A percentile compares a stretch with the other conserved stretches of the same genome.
Evolutionary conservation across 768 basidiomycete genomes (phyloP).

Genomic region (Porphyrellus cyaneotinctus): DNA sequence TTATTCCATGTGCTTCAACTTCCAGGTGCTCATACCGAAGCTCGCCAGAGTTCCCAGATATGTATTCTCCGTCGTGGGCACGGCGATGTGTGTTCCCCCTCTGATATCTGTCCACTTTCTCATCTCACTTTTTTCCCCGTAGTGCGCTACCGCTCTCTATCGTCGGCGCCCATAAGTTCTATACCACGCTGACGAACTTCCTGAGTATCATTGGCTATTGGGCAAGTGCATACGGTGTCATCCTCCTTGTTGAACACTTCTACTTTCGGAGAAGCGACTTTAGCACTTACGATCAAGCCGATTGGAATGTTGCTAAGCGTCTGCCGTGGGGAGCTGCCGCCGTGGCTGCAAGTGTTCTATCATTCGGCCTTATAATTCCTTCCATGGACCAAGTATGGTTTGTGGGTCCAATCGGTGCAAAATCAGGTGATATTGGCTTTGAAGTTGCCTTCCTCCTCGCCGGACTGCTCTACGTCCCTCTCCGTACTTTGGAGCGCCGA

Average conservation of each 20-base stretch:
- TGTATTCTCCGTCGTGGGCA: constrained; percentile 62
- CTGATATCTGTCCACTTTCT: constrained; percentile 5
- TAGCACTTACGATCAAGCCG: constrained; percentile 42
- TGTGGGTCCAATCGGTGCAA: constrained; percentile 59
- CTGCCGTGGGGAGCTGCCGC: constrained; percentile 67
- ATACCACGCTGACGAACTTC: constrained; percentile 58
- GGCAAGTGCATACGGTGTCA: constrained; percentile 52
- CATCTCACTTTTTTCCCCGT: background rate
- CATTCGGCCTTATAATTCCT: constrained; percentile 56
- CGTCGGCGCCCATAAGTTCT: constrained; percentile 65
- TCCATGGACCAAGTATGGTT: constrained; percentile 73
- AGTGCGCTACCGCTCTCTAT: constrained; percentile 69
- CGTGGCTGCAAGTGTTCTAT: constrained; percentile 43
- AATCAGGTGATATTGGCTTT: constrained; percentile 70
- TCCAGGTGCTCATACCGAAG: constrained; percentile 65
- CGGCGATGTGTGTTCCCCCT: constrained; percentile 52
- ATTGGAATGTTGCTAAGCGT: constrained; percentile 47
- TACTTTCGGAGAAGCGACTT: constrained; percentile 54
- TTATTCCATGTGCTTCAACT: constrained; percentile 73
- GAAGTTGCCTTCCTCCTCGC: constrained; percentile 53
- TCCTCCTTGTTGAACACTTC: constrained; percentile 64
- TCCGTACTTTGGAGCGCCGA: constrained; percentile 48
- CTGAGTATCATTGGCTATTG: constrained; percentile 69
- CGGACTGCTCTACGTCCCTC: constrained; percentile 47
- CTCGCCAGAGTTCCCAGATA: constrained; percentile 62